Evolutionary conservation across 371 early-diverging fungal species (phyloP).

Genomic region (Mucor lusitanicus): DNA sequence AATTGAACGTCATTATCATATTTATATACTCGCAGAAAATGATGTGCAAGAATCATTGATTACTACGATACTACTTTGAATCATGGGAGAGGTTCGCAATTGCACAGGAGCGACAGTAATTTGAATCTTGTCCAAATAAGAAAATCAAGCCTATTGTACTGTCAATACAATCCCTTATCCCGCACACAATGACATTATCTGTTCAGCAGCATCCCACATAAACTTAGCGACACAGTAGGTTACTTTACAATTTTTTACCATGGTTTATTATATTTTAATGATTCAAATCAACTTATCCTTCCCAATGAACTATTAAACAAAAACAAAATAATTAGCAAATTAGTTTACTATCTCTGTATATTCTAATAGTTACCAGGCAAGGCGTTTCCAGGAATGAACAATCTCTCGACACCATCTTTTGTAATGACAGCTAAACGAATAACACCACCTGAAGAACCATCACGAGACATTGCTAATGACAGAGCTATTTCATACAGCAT

Average conservation of each 20-base stretch:
- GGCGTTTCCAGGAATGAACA: slow-evolving; percentile 90
- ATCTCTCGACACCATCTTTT: slow-evolving; percentile 87
- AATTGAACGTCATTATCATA: too few relatives aligned
- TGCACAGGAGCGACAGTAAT: too few relatives aligned
- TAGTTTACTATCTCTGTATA: background rate
- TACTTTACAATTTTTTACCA: background rate
- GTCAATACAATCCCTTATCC: background rate
- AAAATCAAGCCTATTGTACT: too few relatives aligned
- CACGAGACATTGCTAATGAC: slow-evolving; percentile 95
- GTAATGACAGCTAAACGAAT: slow-evolving; percentile 97
- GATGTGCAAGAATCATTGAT: too few relatives aligned
- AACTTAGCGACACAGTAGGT: background rate
- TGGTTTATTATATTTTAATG: background rate
- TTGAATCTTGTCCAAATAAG: too few relatives aligned
- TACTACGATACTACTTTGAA: too few relatives aligned
- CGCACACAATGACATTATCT: background rate
- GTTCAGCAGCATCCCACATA: background rate
- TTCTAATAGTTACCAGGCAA: slow-evolving; percentile 62
- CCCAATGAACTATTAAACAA: slow-evolving; percentile 2
- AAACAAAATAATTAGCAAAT: too few relatives aligned
- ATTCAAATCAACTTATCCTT: background rate
- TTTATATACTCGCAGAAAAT: too few relatives aligned
- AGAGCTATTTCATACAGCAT: slow-evolving; percentile 63
- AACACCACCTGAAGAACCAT: slow-evolving; percentile 99
- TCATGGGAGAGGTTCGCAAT: too few relatives aligned